Conservation (phyloP, 164 flowering plant genomes). For the Annona cherimola region DNA sequence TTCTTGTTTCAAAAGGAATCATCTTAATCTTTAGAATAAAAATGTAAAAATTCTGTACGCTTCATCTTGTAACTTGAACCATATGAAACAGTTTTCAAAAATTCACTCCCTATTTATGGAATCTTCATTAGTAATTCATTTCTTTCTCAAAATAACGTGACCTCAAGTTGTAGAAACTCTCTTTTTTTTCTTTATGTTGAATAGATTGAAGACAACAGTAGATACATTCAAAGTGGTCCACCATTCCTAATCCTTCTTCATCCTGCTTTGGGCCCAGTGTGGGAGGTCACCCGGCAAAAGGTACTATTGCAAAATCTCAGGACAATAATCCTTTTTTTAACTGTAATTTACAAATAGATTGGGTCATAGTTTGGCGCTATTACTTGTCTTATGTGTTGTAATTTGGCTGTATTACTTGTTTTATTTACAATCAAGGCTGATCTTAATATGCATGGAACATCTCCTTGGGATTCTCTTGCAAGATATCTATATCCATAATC, state of each 20-base stretch:
- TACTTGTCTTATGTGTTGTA: too few relatives aligned
- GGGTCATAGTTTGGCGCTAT: too few relatives aligned
- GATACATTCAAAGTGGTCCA: conserved; percentile 66
- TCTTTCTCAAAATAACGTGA: neutral
- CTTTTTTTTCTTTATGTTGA: neutral
- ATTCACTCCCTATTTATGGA: neutral
- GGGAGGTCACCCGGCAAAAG: conserved; percentile 92
- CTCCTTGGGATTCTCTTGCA: too few relatives aligned
- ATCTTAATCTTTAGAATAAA: too few relatives aligned
- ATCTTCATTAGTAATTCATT: neutral
- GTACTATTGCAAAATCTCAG: conserved; percentile 22
- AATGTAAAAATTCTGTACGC: neutral
- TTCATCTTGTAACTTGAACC: neutral
- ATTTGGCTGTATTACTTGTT: too few relatives aligned
- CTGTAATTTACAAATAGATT: too few relatives aligned
- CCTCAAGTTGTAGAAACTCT: too few relatives aligned
- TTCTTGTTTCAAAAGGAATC: neutral
- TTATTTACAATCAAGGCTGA: too few relatives aligned
- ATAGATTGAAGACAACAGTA: conserved; percentile 67
- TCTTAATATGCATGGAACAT: too few relatives aligned
- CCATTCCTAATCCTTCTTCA: conserved; percentile 84
- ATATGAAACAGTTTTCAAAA: neutral
- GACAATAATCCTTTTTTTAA: neutral
- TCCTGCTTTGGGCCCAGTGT: conserved; percentile 95
- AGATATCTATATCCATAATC: too few relatives aligned